phyloP scores from a whole-genome alignment of 441 rosid species.

The Iberis amara region DNA sequence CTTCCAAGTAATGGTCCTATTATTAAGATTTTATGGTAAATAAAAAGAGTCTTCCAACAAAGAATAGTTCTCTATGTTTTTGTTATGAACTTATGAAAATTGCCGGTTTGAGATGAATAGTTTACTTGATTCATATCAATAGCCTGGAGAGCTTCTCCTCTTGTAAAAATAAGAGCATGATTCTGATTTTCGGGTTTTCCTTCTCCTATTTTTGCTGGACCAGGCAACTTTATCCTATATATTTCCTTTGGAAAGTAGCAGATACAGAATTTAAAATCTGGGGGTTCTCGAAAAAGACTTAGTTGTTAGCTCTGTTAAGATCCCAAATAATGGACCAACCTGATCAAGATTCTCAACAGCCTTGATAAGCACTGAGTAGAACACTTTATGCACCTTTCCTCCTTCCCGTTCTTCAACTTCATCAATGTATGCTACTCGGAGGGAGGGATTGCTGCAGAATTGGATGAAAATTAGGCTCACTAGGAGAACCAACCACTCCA shows the following conservation, averaged over 20 bases:
- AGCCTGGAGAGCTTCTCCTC: slow-evolving; percentile 93
- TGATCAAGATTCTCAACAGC: slow-evolving; percentile 89
- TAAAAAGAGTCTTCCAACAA: slow-evolving; percentile 15
- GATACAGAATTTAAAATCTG: slow-evolving; percentile 22
- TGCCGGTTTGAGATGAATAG: background rate
- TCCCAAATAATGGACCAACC: slow-evolving; percentile 35
- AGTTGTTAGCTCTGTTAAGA: slow-evolving; percentile 13
- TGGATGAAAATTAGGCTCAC: slow-evolving; percentile 23
- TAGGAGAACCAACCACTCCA: slow-evolving; percentile 22
- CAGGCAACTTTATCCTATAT: slow-evolving; percentile 83
- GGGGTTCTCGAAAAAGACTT: background rate
- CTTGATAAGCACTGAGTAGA: slow-evolving; percentile 85
- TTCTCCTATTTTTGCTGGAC: slow-evolving; percentile 81
- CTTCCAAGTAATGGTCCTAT: slow-evolving; percentile 96
- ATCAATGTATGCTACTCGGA: slow-evolving; percentile 93
- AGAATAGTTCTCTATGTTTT: background rate
- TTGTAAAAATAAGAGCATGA: slow-evolving; percentile 76
- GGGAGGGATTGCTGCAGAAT: slow-evolving; percentile 74
- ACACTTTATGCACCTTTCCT: slow-evolving; percentile 65
- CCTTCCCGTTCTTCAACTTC: slow-evolving; percentile 90
- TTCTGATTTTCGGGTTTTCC: slow-evolving; percentile 96
- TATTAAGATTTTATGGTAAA: slow-evolving; percentile 18
- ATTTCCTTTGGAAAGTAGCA: slow-evolving; percentile 58
- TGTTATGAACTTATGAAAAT: background rate
- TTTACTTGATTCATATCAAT: slow-evolving; percentile 96